phyloP scores from a whole-genome alignment of 2,329 filamentous ascomycete genomes.

The Passalora sequoiae region DNA sequence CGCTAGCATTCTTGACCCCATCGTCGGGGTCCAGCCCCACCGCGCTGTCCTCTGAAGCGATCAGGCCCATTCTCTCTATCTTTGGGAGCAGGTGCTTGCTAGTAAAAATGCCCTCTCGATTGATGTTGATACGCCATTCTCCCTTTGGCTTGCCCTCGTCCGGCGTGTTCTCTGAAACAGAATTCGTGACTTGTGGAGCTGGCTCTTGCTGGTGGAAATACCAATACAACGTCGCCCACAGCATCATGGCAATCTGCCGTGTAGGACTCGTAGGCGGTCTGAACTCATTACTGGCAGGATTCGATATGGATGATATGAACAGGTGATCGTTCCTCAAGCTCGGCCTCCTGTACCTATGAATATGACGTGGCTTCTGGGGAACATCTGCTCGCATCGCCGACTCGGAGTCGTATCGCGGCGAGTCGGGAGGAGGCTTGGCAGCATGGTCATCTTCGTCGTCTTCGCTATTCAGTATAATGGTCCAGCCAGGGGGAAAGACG shows the following conservation, averaged over 20 bases:
- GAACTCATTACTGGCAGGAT: slow-evolving; percentile 73
- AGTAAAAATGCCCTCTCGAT: slow-evolving; percentile 80
- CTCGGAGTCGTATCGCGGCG: slow-evolving; percentile 9
- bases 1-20: slow-evolving; percentile 46
- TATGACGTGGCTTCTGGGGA: slow-evolving; percentile 35
- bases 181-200: slow-evolving; percentile 56
- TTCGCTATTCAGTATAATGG: slow-evolving; percentile 74
- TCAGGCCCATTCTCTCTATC: slow-evolving; percentile 86
- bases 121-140: slow-evolving; percentile 82
- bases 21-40: slow-evolving; percentile 61
- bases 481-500: slow-evolving; percentile 82
- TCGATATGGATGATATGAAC: slow-evolving; percentile 88
- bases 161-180: slow-evolving; percentile 59
- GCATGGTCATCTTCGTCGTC: slow-evolving; percentile 38
- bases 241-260: slow-evolving; percentile 90
- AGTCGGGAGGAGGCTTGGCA: slow-evolving; percentile 14
- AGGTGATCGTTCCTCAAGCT: slow-evolving; percentile 74
- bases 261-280: slow-evolving; percentile 75
- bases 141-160: slow-evolving; percentile 67
- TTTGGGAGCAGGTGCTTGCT: slow-evolving; percentile 79
- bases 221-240: slow-evolving; percentile 93
- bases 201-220: slow-evolving; percentile 90
- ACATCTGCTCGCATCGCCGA: slow-evolving; percentile 18
- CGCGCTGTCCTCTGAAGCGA: slow-evolving; percentile 68
- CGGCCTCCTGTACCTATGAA: slow-evolving; percentile 65